Evolutionary conservation across 2,329 filamentous ascomycete species (phyloP), one percentile per base, ranked within the genome.

Genomic region (Orbilia blumenaviensis): DNA sequence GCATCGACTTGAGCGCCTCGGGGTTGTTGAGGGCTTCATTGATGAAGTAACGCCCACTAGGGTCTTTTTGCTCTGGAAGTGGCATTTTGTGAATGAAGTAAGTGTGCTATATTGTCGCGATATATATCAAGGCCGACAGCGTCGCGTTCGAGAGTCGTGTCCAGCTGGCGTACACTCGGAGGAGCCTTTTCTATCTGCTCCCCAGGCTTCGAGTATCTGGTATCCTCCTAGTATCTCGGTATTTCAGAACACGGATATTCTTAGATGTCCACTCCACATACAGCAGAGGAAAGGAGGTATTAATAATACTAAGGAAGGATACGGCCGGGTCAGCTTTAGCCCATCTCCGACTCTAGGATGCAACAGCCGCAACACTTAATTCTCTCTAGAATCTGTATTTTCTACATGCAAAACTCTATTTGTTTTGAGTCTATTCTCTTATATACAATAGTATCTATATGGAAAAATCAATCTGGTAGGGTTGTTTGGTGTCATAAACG

Each of bases 11-110:
- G n/a, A 66, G 29, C 1, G 50, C 27, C 2, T 54, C 9, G 14
- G 63, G 46, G 12, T 75, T 36, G 8, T 68, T 18, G 8, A 68
- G n/a, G 10, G 71, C 63, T 10, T 75, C 71, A 44, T 75, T 68
- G 56, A 75, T 52, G 56, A 75, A 75, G 32, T 68, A 75, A 10
- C 71, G 71, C 12, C 63, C 63, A 5, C 46, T 54, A 2, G 63
- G 29, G 27, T 75, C 63, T 6, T 48, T 41, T 25, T 41, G 12
- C n/a, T 32, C 54, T 38, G 56, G 63, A 12, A 63, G 38, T 16
- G 32, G 14, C 63, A 62, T 64, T 3, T 36, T 29, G 27, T 36
- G n/a, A 16, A 34, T 8, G 27, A 36, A 10, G 7, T 50, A n/a
- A 41, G 12, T 3, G 36, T 41, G 36, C 7, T 6, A 14, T 41